phyloP scores from a whole-genome alignment of 768 basidiomycete genomes.

The Candolleomyces eurysporus region DNA sequence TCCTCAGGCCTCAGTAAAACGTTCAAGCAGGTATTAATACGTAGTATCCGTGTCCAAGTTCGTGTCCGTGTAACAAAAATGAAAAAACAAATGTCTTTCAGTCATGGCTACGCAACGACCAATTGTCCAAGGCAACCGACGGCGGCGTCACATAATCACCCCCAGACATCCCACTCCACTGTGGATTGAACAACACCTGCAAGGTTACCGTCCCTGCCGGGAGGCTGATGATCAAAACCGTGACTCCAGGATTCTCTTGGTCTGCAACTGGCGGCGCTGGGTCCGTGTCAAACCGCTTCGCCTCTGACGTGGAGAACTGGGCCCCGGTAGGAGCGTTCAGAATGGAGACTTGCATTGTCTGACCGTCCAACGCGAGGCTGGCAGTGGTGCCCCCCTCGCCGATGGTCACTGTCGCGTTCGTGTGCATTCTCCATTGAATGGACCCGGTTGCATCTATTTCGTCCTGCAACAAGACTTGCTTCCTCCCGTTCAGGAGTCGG shows the following conservation, averaged over 20 bases:
- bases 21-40: too few relatives aligned
- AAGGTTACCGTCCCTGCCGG: conserved; percentile 70
- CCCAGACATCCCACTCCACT: conserved; percentile 71
- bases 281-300: conserved; percentile 56
- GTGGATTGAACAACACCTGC: conserved; percentile 89
- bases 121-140: conserved; percentile 65
- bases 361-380: conserved; percentile 66
- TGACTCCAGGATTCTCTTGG: conserved; percentile 75
- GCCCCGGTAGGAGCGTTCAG: conserved; percentile 69
- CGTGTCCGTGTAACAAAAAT: too few relatives aligned
- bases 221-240: conserved; percentile 74
- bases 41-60: too few relatives aligned
- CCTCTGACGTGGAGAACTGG: conserved; percentile 51
- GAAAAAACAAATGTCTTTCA: not conserved
- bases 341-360: conserved; percentile 66
- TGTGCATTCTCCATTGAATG: conserved; percentile 92
- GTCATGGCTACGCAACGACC: conserved; percentile 80
- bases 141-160: conserved; percentile 66
- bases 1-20: too few relatives aligned
- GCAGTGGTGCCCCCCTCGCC: conserved; percentile 59
- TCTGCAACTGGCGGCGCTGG: conserved; percentile 59
- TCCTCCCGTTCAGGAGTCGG: conserved; percentile 76
- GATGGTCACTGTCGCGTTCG: conserved; percentile 77
- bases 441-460: conserved; percentile 64
- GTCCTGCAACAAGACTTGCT: conserved; percentile 91